phyloP scores from a whole-genome alignment of 2,329 filamentous ascomycete genomes.

The Bimuria novae-zelandiae region DNA sequence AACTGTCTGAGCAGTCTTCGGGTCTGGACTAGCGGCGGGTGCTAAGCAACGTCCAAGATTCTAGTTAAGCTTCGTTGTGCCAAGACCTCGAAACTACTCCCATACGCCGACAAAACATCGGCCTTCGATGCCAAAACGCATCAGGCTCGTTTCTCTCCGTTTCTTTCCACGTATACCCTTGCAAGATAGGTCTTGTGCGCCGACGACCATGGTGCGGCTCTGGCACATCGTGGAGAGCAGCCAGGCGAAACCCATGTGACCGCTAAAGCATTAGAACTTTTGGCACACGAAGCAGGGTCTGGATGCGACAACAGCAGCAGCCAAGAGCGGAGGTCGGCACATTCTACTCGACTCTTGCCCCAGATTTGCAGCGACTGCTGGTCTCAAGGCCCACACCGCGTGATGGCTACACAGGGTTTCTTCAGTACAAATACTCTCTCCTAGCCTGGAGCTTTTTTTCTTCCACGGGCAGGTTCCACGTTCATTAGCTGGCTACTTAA shows the following conservation, averaged over 20 bases:
- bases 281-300: constrained; percentile 21
- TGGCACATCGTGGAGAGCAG: not conserved
- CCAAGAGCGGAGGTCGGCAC: constrained; percentile 22
- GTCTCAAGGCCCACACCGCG: constrained; percentile 16
- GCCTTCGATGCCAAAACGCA: constrained; percentile 32
- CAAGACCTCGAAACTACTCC: constrained; percentile 39
- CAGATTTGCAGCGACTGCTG: constrained; percentile 14
- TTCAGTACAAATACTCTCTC: constrained; percentile 30
- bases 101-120: constrained; percentile 41
- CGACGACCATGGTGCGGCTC: constrained; percentile 12
- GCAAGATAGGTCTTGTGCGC: constrained; percentile 15
- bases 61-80: constrained; percentile 28
- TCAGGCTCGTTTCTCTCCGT: constrained; percentile 10
- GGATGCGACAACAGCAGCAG: constrained; percentile 18
- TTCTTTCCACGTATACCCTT: constrained; percentile 15
- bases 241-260: not conserved
- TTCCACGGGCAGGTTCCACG: constrained; percentile 38
- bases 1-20: not conserved
- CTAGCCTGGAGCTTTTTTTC: constrained; percentile 14
- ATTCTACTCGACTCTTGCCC: constrained; percentile 5
- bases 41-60: constrained; percentile 23
- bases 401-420: not conserved
- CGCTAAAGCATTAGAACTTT: constrained; percentile 20
- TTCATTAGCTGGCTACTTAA: constrained; percentile 31
- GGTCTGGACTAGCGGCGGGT: not conserved